Base-by-base conservation (phyloP, 768 basidiomycete genomes). In the Goffeauzyma gilvescens region DNA sequence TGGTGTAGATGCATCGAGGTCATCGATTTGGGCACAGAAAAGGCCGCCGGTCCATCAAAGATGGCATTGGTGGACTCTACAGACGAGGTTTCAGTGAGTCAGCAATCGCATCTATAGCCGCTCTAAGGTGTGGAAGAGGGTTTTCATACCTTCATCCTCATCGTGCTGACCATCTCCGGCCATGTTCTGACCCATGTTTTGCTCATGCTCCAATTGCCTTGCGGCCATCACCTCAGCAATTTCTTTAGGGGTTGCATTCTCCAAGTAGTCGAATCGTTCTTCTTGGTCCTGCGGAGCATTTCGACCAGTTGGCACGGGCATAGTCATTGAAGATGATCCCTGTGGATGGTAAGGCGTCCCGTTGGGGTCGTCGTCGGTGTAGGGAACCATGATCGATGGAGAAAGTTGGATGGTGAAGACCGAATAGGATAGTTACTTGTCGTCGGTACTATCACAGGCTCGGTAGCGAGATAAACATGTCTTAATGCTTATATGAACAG, bases 211-310 rank as follows among this genome's bases (percentile, higher is more conserved):
- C 3, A 12, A 23, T 12, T 36, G 24, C 34, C 39, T 39, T 26
- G 45, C 44, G 49, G 69, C 72, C n/a, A 78, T 52, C 14, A 72
- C 82, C 49, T 68, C 62, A 45, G 72, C 63, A 32, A 89, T 83
- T 47, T 84, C 84, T 23, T 75, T 67, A 6, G 75, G 68, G 9
- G 80, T 78, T 25, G 84, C 84, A 30, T 82, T 83, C 53, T 87
- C 84, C 1, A 84, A 85, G 59, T 87, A 87, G 66, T 87, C 84
- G 44, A n/a, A n/a, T n/a, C n/a, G n/a, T n/a, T n/a, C n/a, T n/a
- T n/a, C n/a, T n/a, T n/a, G n/a, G n/a, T n/a, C n/a, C n/a, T n/a
- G n/a, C n/a, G n/a, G n/a, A n/a, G n/a, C n/a, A n/a, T n/a, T n/a
- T n/a, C n/a, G n/a, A n/a, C n/a, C n/a, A n/a, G n/a, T n/a, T n/a